A percentile compares a stretch with the other conserved stretches of the same genome.
These are phyloP conservation scores for Fusarium marasasianum DNA, from an alignment of 2,329 filamentous ascomycete genomes.

Conservation along the genomic window DNA sequence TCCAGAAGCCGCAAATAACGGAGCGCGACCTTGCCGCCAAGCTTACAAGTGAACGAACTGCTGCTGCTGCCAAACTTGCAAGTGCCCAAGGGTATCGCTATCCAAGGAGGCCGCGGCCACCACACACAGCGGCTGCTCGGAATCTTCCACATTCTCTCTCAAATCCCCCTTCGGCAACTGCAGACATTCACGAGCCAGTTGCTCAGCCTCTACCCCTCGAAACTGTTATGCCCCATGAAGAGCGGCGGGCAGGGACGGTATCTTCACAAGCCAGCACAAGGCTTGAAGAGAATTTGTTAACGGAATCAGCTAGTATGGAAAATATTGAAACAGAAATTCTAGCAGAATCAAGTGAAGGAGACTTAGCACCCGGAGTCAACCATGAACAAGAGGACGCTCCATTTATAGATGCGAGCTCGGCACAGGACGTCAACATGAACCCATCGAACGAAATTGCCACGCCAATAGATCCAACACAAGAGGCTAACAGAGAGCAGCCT, in stretches of 20 bases:
- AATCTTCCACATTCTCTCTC: not conserved
- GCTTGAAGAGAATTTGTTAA: slow-evolving; percentile 9
- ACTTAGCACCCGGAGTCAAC: not conserved
- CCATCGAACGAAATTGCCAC: not conserved
- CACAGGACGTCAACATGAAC: not conserved
- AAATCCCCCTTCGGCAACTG: not conserved
- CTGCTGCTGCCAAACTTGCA: slow-evolving; percentile 65
- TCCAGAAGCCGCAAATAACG: slow-evolving; percentile 56
- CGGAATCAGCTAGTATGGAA: not conserved
- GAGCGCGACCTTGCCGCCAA: slow-evolving; percentile 65
- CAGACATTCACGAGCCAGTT: not conserved
- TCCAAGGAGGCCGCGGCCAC: slow-evolving; percentile 55
- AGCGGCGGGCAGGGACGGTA: not conserved
- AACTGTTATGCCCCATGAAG: not conserved
- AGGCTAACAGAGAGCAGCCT: not conserved
- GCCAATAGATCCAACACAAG: not conserved
- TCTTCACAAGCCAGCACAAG: not conserved
- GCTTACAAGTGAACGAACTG: slow-evolving; percentile 69
- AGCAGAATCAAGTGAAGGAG: not conserved
- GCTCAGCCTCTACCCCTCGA: not conserved
- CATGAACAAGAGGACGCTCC: not conserved
- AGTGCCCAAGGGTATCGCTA: slow-evolving; percentile 64
- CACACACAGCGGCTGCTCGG: slow-evolving; percentile 33
- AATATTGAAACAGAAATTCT: not conserved
- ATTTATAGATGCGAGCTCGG: not conserved